Percentiles rank a stretch among this genome's conserved stretches.
Conservation (phyloP, 192 early-diverging fungal genomes). For the Backusella westeae region DNA sequence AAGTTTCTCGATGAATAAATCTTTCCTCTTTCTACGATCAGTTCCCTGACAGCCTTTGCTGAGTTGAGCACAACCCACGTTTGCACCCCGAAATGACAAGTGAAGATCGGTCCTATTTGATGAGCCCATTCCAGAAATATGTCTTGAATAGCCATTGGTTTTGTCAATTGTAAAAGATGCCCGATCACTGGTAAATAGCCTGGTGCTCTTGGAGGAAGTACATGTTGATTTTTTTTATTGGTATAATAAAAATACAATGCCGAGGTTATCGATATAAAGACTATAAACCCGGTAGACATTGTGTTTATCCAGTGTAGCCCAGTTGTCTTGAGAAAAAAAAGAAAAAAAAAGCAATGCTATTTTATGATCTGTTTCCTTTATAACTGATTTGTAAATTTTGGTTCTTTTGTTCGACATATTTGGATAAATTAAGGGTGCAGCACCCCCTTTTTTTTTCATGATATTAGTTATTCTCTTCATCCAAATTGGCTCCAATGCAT, state of each 20-base stretch:
- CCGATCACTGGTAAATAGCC: conserved; percentile 29
- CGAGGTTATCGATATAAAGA: not conserved
- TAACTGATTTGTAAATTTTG: not conserved
- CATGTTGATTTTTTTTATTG: not conserved
- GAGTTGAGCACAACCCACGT: conserved; percentile 37
- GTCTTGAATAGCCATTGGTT: conserved; percentile 7
- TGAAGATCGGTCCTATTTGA: conserved; percentile 31
- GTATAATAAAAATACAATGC: not conserved
- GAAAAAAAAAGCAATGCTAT: not conserved
- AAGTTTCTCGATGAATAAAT: conserved; percentile 39
- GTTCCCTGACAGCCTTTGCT: conserved; percentile 21
- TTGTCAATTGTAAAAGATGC: conserved; percentile 19
- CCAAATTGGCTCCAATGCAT: too few species aligned
- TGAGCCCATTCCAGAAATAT: conserved; percentile 31
- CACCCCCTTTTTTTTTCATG: not conserved
- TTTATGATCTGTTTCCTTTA: not conserved
- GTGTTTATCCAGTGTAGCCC: not conserved
- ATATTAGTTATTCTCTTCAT: not conserved
- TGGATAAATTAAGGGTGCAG: not conserved
- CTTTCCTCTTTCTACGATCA: conserved; percentile 29
- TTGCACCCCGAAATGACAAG: conserved; percentile 26
- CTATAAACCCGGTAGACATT: not conserved
- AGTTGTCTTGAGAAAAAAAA: not conserved
- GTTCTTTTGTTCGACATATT: conserved; percentile 1
- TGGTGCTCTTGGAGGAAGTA: conserved; percentile 26